Evolutionary conservation across 352 stramenopile species (phyloP).

Genomic region (Globisporangium emineosum): DNA sequence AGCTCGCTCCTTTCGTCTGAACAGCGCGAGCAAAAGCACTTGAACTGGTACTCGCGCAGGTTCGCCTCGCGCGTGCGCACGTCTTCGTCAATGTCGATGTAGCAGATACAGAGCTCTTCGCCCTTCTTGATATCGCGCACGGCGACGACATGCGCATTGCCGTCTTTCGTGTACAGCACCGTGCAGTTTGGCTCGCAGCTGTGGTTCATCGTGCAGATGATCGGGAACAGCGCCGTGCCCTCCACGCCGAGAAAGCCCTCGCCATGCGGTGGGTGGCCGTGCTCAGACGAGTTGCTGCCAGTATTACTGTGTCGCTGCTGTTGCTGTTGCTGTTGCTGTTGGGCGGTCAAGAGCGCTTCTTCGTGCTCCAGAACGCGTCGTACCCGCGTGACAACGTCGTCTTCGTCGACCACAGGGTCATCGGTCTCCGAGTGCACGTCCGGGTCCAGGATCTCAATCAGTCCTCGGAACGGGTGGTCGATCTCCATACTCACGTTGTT

Average conservation of each 20-base stretch:
- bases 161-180: slow-evolving; percentile 87
- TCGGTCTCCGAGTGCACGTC: slow-evolving; percentile 31
- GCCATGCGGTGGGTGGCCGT: slow-evolving; percentile 14
- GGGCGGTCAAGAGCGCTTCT: slow-evolving; percentile 22
- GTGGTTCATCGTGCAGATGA: slow-evolving; percentile 97
- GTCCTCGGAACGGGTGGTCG: slow-evolving; percentile 73
- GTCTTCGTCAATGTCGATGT: slow-evolving; percentile 88
- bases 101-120: slow-evolving; percentile 95
- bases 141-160: slow-evolving; percentile 70
- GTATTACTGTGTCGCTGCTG: slow-evolving; percentile 63
- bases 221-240: slow-evolving; percentile 91
- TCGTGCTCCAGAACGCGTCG: slow-evolving; percentile 43
- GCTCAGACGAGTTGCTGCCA: slow-evolving; percentile 4
- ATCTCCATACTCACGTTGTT: slow-evolving; percentile 95
- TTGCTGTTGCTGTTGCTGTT: slow-evolving; percentile 18
- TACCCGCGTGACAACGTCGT: slow-evolving; percentile 35
- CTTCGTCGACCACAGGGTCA: slow-evolving; percentile 20
- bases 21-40: slow-evolving; percentile 67
- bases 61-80: slow-evolving; percentile 63
- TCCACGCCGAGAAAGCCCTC: slow-evolving; percentile 92
- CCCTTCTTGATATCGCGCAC: slow-evolving; percentile 69
- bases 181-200: slow-evolving; percentile 93
- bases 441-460: slow-evolving; percentile 69
- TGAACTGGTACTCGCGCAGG: slow-evolving; percentile 81
- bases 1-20: slow-evolving; percentile 34